These are phyloP conservation scores for Cercospora sojina DNA, from an alignment of 2,329 filamentous ascomycete species.

Conservation along the genomic window DNA sequence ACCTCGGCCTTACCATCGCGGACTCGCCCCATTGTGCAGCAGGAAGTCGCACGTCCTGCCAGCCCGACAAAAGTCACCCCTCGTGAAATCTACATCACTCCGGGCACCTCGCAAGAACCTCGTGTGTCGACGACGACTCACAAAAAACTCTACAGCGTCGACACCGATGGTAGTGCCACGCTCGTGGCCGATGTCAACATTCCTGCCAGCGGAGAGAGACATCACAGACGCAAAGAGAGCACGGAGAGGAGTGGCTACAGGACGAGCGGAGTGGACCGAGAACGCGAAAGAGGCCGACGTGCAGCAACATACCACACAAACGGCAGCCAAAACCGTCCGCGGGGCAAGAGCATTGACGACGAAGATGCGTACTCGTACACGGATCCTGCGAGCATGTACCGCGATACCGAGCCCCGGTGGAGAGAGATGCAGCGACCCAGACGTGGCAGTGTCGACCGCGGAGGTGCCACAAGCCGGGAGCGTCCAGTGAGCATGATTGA, in stretches of 20 bases:
- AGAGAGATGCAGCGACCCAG: conserved; percentile 38
- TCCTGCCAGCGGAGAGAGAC: conserved; percentile 42
- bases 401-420: conserved; percentile 52
- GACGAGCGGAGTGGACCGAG: conserved; percentile 21
- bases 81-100: conserved; percentile 43
- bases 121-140: conserved; percentile 38
- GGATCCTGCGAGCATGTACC: conserved; percentile 52
- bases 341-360: conserved; percentile 39
- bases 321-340: conserved; percentile 25
- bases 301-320: conserved; percentile 34
- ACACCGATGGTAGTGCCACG: conserved; percentile 44
- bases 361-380: conserved; percentile 52
- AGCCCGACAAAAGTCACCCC: conserved; percentile 44
- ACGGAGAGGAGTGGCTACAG: conserved; percentile 33
- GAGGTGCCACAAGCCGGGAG: conserved; percentile 38
- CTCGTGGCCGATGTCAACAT: conserved; percentile 42
- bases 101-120: conserved; percentile 35
- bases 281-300: conserved; percentile 32
- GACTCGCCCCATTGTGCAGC: conserved; percentile 38
- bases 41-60: conserved; percentile 38
- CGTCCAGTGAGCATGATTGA: conserved; percentile 49
- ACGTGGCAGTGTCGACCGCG: conserved; percentile 47
- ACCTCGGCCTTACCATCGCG: conserved; percentile 35
- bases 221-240: conserved; percentile 38
- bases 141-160: conserved; percentile 52